Percentiles rank a stretch among this genome's conserved stretches.
These are phyloP conservation scores for Lentithecium fluviatile DNA, from an alignment of 495 filamentous ascomycete species.

Conservation along the genomic window DNA sequence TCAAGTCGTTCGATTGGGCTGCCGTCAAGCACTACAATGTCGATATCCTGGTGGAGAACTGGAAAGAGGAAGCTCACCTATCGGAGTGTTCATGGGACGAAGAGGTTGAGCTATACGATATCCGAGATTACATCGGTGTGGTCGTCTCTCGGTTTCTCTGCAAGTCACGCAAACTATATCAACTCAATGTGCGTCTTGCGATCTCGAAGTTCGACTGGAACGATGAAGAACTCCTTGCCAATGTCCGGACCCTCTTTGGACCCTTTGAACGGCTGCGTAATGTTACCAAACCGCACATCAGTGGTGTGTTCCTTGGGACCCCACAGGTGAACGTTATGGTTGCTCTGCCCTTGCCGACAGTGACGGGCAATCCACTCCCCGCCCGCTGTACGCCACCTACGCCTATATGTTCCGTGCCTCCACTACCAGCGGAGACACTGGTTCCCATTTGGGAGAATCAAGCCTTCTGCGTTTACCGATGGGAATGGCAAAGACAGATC, in stretches of 20 bases:
- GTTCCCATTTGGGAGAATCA: slow-evolving; percentile 3
- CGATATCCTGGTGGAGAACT: slow-evolving; percentile 32
- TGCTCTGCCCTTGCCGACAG: background rate
- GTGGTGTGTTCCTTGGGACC: slow-evolving; percentile 19
- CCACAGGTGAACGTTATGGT: slow-evolving; percentile 1
- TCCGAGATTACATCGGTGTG: slow-evolving; percentile 30
- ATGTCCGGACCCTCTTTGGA: slow-evolving; percentile 20
- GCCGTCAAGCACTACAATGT: slow-evolving; percentile 34
- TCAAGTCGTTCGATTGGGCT: slow-evolving; percentile 22
- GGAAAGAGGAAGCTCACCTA: background rate
- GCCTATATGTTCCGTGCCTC: slow-evolving; percentile 24
- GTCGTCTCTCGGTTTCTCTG: slow-evolving; percentile 25
- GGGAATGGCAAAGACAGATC: slow-evolving; percentile 22
- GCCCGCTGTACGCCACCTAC: no score
- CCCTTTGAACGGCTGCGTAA: slow-evolving; percentile 33
- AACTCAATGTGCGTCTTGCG: slow-evolving; percentile 26
- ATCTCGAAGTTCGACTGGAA: slow-evolving; percentile 26
- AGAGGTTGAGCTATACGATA: slow-evolving; percentile 37
- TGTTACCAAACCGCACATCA: slow-evolving; percentile 23
- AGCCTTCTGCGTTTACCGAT: slow-evolving; percentile 20
- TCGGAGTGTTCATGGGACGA: slow-evolving; percentile 23
- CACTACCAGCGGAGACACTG: slow-evolving; percentile 5
- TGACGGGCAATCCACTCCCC: no score
- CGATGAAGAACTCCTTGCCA: slow-evolving; percentile 20
- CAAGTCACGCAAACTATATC: slow-evolving; percentile 24